Base-by-base conservation (phyloP, 2,329 filamentous ascomycete species). In the Aurifilum marmelostoma region DNA sequence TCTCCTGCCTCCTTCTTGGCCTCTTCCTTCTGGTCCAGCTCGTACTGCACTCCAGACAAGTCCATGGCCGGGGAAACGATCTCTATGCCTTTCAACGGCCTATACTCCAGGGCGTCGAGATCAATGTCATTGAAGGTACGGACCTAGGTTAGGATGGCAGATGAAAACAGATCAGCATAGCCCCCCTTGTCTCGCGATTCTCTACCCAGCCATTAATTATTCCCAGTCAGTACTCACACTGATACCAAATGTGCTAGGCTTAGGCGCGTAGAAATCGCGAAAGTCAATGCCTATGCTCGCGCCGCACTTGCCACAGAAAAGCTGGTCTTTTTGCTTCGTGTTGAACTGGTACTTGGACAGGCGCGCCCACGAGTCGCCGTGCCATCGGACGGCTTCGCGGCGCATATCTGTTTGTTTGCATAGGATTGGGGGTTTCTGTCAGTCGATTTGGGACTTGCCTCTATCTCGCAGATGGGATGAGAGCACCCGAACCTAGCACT, bases 271-370 rank as follows among this genome's bases (percentile, higher is more conserved):
- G 2, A 67, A 64, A 29, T 77, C 75, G n/a, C 72, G 69, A 71
- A 83, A 84, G 71, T 85, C 83, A 68, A 85, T 83, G 1, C 80
- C 82, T 24, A 85, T 76, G 71, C 82, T 84, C 37, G 80, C 75
- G 18, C 83, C 82, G 73, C 83, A 85, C 69, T 80, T 79, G 39
- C 78, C 78, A 69, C 83, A 85, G 72, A 84, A 85, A 77, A 85
- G 79, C 73, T 84, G 83, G 69, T 83, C 82, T 70, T 81, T 82
- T 58, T 75, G 68, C 74, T 83, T 83, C 59, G 80, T 81, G 76
- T 84, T 84, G 80, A 85, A 85, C 66, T 75, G 77, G 75, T 83
- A 83, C 34, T 72, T 72, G 47, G 74, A 72, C 73, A 78, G 79
- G 52, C 76, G 75, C 63, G 74, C 73, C 60, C 76, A 78, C n/a